Evolutionary conservation across 2,329 filamentous ascomycete species (phyloP).

Genomic region (Dothideomycetes sp.): DNA sequence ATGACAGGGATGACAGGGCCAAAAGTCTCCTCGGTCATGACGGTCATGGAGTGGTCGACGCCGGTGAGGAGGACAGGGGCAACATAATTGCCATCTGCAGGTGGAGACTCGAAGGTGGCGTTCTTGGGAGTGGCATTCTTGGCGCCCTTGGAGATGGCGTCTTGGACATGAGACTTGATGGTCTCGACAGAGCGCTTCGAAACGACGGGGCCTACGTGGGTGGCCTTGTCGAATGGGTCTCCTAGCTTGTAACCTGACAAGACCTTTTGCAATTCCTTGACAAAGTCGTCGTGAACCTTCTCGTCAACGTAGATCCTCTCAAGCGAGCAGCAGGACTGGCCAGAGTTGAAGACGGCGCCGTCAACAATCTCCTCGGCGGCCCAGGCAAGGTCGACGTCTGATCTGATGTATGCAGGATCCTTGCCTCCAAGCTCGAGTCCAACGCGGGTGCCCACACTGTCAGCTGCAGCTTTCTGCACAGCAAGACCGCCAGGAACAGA

Average conservation of each 20-base stretch:
- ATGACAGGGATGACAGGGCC: constrained; percentile 85
- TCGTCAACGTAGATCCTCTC: constrained; percentile 88
- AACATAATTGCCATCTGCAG: constrained; percentile 76
- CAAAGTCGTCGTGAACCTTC: constrained; percentile 71
- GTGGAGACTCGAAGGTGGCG: constrained; percentile 59
- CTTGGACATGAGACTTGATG: constrained; percentile 69
- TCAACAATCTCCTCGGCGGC: constrained; percentile 91
- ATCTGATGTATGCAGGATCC: constrained; percentile 80
- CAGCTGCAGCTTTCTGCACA: constrained; percentile 73
- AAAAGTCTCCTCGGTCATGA: constrained; percentile 94
- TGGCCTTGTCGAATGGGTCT: constrained; percentile 70
- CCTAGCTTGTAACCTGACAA: constrained; percentile 71
- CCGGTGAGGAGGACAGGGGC: constrained; percentile 71
- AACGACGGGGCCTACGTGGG: constrained; percentile 80
- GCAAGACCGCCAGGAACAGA: constrained; percentile 80
- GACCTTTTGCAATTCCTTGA: constrained; percentile 68
- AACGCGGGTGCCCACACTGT: constrained; percentile 68
- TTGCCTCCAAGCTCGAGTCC: constrained; percentile 90
- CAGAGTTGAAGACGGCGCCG: constrained; percentile 93
- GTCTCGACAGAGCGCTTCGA: constrained; percentile 66
- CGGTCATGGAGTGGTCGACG: constrained; percentile 70
- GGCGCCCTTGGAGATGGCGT: constrained; percentile 74
- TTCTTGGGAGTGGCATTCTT: constrained; percentile 77
- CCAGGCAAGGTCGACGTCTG: constrained; percentile 81
- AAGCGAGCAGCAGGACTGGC: constrained; percentile 92